Base-by-base conservation (phyloP, 768 basidiomycete genomes). In the Agrocybe chaxingu region DNA sequence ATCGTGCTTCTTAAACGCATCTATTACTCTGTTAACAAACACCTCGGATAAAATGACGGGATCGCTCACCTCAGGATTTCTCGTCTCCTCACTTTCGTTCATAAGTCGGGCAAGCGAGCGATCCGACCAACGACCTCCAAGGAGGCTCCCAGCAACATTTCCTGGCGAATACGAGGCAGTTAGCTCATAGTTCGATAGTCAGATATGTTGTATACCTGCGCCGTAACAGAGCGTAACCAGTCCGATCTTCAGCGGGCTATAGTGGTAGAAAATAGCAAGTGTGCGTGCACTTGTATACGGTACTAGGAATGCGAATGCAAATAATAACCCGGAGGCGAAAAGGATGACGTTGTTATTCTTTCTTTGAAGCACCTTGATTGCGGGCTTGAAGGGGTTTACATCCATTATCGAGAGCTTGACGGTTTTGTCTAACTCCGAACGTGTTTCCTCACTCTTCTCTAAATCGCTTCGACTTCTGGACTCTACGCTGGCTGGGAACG, bases 151-250 rank as follows among this genome's bases (percentile, higher is more conserved):
- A 7, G 56, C 57, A n/a, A 74, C 48, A 46, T 59, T 66, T 7
- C 74, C 72, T 70, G 18, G 6, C 3, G 8, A n/a, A 6, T 5
- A 24, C 44, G n/a, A 5, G 29, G n/a, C 18, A 32, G 32, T 42
- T 8, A 5, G 6, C 18, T 11, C 6, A 16, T 13, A 5, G 16
- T 40, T 11, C 2, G 31, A 7, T 2, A 16, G 16, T 24, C 10
- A 45, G 12, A 30, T 18, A 36, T 24, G 7, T 4, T 8, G 10
- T 45, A 31, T 52, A 52, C 51, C 51, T 30, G 47, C 39, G 41
- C 91, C 92, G 55, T 82, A 86, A 0, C 85, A 67, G 8, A 95
- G 76, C 4, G 92, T 76, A 3, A 89, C 80, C 33, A 91, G 62
- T 6, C 92, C 92, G 41, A 87, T 79, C 24, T 79, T 69, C 7